These are phyloP conservation scores for Saxophila tyrrhenica DNA, from an alignment of 495 filamentous ascomycete genomes.

Conservation along the genomic window DNA sequence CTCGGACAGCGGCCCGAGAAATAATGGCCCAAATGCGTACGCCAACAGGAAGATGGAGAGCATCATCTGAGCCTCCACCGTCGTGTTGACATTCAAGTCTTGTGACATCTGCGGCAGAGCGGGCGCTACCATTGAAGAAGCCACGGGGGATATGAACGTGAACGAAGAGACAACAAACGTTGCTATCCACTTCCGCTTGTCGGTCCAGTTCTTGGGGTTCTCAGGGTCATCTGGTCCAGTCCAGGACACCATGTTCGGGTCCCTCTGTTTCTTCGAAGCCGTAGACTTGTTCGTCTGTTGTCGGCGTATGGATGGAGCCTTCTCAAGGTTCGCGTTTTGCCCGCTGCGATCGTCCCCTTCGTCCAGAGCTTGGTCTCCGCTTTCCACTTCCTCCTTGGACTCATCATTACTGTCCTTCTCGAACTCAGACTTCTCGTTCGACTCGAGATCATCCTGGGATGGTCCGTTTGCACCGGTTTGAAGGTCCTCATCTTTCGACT, in stretches of 20 bases:
- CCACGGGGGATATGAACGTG: slow-evolving; percentile 23
- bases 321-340: slow-evolving; percentile 1
- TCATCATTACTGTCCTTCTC: slow-evolving; percentile 1
- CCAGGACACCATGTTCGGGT: slow-evolving; percentile 20
- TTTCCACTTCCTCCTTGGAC: slow-evolving; percentile 10
- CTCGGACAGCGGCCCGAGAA: slow-evolving; percentile 54
- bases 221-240: slow-evolving; percentile 18
- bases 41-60: slow-evolving; percentile 27
- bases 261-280: neutral
- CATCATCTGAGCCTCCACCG: slow-evolving; percentile 16
- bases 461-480: neutral
- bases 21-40: slow-evolving; percentile 35
- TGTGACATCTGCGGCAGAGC: slow-evolving; percentile 18
- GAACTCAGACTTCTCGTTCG: neutral
- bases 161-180: slow-evolving; percentile 24
- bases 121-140: slow-evolving; percentile 28
- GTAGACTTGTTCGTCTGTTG: slow-evolving; percentile 11
- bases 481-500: neutral
- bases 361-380: neutral
- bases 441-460: neutral
- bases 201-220: slow-evolving; percentile 26
- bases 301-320: slow-evolving; percentile 1
- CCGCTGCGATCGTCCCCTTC: neutral
- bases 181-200: slow-evolving; percentile 18
- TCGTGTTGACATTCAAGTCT: slow-evolving; percentile 18